Evolutionary conservation across 441 rosid genomes (phyloP).

Genomic region (Pelargonium citronellum): DNA sequence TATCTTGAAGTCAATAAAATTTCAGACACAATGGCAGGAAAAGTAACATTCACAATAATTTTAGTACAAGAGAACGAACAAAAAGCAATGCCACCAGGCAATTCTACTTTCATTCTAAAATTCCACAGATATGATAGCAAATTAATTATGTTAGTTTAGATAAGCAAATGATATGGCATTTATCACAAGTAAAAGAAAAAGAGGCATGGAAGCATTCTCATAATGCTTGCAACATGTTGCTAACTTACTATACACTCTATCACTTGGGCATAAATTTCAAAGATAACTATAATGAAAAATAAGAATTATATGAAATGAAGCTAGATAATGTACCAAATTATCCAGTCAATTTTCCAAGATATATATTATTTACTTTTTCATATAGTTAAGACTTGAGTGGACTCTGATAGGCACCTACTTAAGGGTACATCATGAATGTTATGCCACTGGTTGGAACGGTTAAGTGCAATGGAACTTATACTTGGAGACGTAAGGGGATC

Average conservation of each 20-base stretch:
- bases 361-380: too few species aligned
- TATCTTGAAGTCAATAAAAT: background rate
- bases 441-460: background rate
- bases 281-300: background rate
- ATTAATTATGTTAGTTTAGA: background rate
- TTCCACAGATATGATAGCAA: background rate
- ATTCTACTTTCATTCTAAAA: too few species aligned
- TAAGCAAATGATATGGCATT: too few species aligned
- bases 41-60: background rate
- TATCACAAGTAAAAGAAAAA: background rate
- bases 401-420: too few species aligned
- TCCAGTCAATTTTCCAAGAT: background rate
- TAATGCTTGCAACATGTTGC: background rate
- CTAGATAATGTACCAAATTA: background rate
- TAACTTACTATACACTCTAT: too few species aligned
- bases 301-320: background rate
- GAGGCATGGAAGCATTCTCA: background rate
- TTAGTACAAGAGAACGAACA: too few species aligned
- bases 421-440: too few species aligned
- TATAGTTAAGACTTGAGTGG: too few species aligned
- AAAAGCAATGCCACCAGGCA: too few species aligned
- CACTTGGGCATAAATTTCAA: background rate
- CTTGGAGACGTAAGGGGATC: too few species aligned
- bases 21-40: background rate
- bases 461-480: too few species aligned